Evolutionary conservation across 805 yeast genomes (phyloP), one percentile per base, ranked within the genome.

Genomic region (Candida golubevii): DNA sequence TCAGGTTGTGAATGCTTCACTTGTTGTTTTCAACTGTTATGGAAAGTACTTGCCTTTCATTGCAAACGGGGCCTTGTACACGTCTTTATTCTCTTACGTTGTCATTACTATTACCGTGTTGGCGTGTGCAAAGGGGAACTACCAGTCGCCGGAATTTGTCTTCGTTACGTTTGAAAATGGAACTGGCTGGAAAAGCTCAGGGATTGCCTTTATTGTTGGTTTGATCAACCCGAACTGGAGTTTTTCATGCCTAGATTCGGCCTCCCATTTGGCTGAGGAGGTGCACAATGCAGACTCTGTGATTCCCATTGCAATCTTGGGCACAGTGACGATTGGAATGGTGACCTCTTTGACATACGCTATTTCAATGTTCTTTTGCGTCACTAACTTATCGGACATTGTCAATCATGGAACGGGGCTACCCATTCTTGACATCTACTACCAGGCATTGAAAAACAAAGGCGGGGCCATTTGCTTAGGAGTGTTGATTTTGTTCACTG

Each of bases 201-300:
- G 48, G 3, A 51, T 55, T 13, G 58, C 58, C 14, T 55, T 55
- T 42, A 55, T 55, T 34, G 53, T 55, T n/a, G 58, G 58, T 14
- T 45, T 55, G 45, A 39, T 55, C 44, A 55, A 55, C 44, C 58
- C 58, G 38, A 55, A 55, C 65, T 39, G 58, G 58, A 44, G 50
- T 15, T 69, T 69, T 51, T 57, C 65, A 38, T 69, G 74, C 51
- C 62, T 69, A 34, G 74, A 69, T 55, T 59, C 66, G 26, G 72
- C 73, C 12, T 60, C 71, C 26, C 74, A 69, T 48, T 61, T 69
- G 59, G 71, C 70, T 34, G 74, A 69, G 57, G 74, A 67, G 55
- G 65, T 67, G 23, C 51, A 56, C 33, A 57, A 57, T 35, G 69
- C 74, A n/a, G 64, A 62, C 54, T 56, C 62, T 15, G 65, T 62